Evolutionary conservation across 805 yeast genomes (phyloP), one percentile per base, ranked within the genome.

Genomic region (Millerago galiae): DNA sequence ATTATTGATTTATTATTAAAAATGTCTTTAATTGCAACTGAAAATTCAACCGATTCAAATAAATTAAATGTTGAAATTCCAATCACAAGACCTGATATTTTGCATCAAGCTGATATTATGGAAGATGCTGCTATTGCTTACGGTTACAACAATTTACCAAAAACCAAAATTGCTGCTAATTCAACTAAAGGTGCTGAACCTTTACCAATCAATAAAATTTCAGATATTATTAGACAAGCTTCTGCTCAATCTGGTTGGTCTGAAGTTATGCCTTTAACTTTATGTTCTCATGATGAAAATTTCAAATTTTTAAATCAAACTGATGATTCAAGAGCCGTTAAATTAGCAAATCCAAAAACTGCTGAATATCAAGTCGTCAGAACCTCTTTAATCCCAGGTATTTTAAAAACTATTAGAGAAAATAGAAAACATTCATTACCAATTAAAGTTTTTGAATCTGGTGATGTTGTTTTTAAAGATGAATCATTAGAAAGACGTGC

Each of bases 81-180:
- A 49, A 82, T 87, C 57, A 93, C 99, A 31, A 84, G 99, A 71
- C 81, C 98, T 10, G 99, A 93, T 66, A 77, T 93, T 48, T 73
- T 93, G 58, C 99, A 93, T 66, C 95, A 88, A 62, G 91, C 98
- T 74, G 99, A 93, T 67, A 82, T 93, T 52, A 86, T 93, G 95
- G 99, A 93, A 67, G 99, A 93, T 65, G 96, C 91, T 38, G 99
- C 96, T 37, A 83, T 93, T 59, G 95, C 88, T 26, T 93, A 88
- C 61, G 99, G 99, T 44, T 93, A 83, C 73, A 84, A 90, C 68
- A 88, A 86, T 61, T 74, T 93, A 59, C 76, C 75, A 49, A 87
- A 82, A 67, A 80, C 93, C 40, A 76, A 76, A 51, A 87, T 93
- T 58, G 75, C 88, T 51, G 74, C 87, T 27, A 81, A 81, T 44